Evolutionary conservation across 1,139 yeast species (phyloP), one percentile per base, ranked within the genome.

Genomic region (Scheffersomyces cryptocercus): DNA sequence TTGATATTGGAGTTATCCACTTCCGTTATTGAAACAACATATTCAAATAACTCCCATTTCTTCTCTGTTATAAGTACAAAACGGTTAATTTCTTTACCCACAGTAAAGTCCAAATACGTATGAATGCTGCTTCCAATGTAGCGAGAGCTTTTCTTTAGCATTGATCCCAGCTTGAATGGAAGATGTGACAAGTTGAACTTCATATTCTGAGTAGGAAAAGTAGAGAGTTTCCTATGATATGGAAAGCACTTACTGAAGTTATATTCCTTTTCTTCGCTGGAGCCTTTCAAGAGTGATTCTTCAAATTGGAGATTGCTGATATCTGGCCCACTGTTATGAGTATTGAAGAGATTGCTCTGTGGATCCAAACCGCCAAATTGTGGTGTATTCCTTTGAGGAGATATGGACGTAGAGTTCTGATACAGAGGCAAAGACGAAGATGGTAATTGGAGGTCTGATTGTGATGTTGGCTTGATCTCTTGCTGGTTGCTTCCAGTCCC

Each of bases 181-280:
- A 56, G 52, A 33, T 53, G 55, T 1, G 65, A 73, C 55, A 61
- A 69, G 64, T 67, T 68, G 41, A 81, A 67, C 45, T 71, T 75
- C 30, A 76, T 61, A 28, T 82, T 81, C 52, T 84, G 91, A 0
- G 93, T 84, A 16, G 78, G 75, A 59, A 77, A 84, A 32, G 84
- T 81, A 34, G 79, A 73, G 41, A 82, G 73, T 56, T 85, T 84
- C 44, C 96, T 71, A 60, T 86, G 88, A 45, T 83, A 79, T 1
- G 97, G 97, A 65, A 88, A 90, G 54, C 95, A 88, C 55, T 84
- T 85, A 13, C 84, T 82, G 62, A 84, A 88, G 45, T 83, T 75
- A 50, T 79, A 73, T 59, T 88, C 95, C 47, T 79, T 77, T 38
- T 68, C 68, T 50, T 75, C 77, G 46, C 65, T 67, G 28, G 67